Conservation (phyloP, 2,329 filamentous ascomycete species). For the Claviceps sp. region DNA sequence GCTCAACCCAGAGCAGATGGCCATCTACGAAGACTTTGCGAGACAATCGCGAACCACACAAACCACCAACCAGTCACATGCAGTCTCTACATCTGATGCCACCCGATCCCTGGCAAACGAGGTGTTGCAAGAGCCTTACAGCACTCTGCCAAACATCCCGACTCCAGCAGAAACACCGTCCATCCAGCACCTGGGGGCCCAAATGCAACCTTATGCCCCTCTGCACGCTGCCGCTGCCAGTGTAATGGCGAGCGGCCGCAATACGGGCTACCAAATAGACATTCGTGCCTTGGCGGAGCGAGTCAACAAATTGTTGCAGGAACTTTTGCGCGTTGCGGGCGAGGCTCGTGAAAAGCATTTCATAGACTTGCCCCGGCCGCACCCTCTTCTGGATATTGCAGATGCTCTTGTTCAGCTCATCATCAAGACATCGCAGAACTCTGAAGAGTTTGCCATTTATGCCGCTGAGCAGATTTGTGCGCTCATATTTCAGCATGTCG, state of each 20-base stretch:
- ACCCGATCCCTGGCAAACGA: constrained; percentile 50
- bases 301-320: constrained; percentile 42
- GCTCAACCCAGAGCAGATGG: constrained; percentile 81
- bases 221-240: constrained; percentile 27
- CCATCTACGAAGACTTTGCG: constrained; percentile 93
- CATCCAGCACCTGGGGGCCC: constrained; percentile 37
- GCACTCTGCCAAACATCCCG: constrained; percentile 40
- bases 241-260: constrained; percentile 36
- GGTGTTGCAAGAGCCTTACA: constrained; percentile 49
- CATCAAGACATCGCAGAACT: constrained; percentile 48
- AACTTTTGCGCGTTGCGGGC: constrained; percentile 40
- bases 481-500: constrained; percentile 40
- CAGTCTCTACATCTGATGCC: constrained; percentile 44
- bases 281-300: constrained; percentile 38
- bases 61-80: constrained; percentile 41
- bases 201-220: constrained; percentile 42
- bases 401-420: constrained; percentile 49
- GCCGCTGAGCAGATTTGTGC: constrained; percentile 47
- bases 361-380: constrained; percentile 41
- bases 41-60: constrained; percentile 58
- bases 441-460: constrained; percentile 45
- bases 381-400: constrained; percentile 47
- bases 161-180: constrained; percentile 46
- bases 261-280: constrained; percentile 35
- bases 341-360: constrained; percentile 47